Evolutionary conservation across 75 land plant species (phyloP), one percentile per base, ranked within the genome.

Genomic region (Chamaecyparis obtusa): DNA sequence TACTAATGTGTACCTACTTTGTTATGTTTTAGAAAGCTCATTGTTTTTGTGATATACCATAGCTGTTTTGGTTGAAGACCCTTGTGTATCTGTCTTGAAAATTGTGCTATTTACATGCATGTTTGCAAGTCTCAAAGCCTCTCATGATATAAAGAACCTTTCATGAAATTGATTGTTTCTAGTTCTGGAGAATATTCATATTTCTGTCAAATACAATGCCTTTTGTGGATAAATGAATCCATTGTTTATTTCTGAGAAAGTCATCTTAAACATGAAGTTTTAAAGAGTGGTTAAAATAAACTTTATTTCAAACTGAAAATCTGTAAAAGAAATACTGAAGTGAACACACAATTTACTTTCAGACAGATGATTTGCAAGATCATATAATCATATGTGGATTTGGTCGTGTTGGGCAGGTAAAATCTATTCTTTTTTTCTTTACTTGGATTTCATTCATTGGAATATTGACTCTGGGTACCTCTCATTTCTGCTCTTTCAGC

Each of bases 371-470:
- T 89, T 89, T 98, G 87, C 97, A 98, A 91, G 96, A 91, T 89
- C 99, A 98, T 86, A 98, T 98, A 24, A 96, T 98, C 43, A 93
- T 98, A 83, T 98, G 99, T 94, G 99, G 99, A 78, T 98, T 97
- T 91, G 99, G 99, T 87, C 97, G 99, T 46, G 99, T 98, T 87
- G 99, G 99, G 67, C 99, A 98, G 99, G 99, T 98, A 48, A 51
- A 41, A 72, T 43, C 24, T 51, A 14, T 74, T 51, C 7, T 82
- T 15, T 30, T 32, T 46, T 80, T 4, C 21, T 8, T 87, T 1
- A 2, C 30, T n/a, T 51, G 87, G 51, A 43, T 24, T 51, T 44
- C 24, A 48, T 33, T 46, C 41, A 51, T 51, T 51, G 74, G 55
- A 85, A 9, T 24, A 17, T 51, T 64, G 32, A 81, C 48, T 46